These are phyloP conservation scores for Aspergillus spinulosporus DNA, from an alignment of 2,329 filamentous ascomycete species.

Conservation along the genomic window DNA sequence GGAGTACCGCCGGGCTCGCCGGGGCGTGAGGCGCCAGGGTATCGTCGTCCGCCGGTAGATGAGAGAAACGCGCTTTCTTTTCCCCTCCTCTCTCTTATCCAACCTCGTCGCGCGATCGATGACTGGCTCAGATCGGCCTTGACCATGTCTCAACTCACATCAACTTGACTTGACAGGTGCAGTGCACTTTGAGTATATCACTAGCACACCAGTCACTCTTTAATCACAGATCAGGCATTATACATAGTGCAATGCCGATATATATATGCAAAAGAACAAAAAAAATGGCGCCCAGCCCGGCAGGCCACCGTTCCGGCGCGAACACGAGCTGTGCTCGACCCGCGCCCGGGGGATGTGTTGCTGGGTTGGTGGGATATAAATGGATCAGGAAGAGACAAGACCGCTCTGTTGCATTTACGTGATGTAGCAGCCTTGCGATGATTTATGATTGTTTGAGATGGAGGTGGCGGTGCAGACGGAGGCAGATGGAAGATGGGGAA, in stretches of 20 bases:
- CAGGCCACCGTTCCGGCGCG: conserved; percentile 9
- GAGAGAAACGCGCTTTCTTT: neutral
- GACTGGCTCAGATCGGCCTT: neutral
- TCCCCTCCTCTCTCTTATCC: neutral
- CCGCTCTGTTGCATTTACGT: conserved; percentile 8
- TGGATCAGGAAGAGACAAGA: conserved; percentile 10
- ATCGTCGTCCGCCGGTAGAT: conserved; percentile 43
- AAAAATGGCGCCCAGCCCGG: conserved; percentile 1
- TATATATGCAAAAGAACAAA: conserved; percentile 16
- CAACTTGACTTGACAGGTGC: conserved; percentile 9
- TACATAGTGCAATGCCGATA: neutral
- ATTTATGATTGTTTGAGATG: neutral
- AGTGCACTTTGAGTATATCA: conserved; percentile 7
- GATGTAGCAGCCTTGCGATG: neutral
- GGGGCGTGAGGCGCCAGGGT: conserved; percentile 37
- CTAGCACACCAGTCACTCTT: conserved; percentile 23
- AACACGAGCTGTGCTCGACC: conserved; percentile 21
- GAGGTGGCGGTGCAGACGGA: neutral
- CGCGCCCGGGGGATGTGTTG: conserved; percentile 3
- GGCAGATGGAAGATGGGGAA: neutral
- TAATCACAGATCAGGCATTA: neutral
- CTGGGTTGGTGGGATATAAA: conserved; percentile 9
- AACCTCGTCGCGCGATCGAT: neutral
- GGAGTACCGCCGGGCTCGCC: conserved; percentile 40
- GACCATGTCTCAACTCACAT: conserved; percentile 1